Percentiles rank a stretch among this genome's conserved stretches.
Evolutionary conservation across 2,329 filamentous ascomycete species (phyloP).

Genomic region (Zymoseptoria brevis): DNA sequence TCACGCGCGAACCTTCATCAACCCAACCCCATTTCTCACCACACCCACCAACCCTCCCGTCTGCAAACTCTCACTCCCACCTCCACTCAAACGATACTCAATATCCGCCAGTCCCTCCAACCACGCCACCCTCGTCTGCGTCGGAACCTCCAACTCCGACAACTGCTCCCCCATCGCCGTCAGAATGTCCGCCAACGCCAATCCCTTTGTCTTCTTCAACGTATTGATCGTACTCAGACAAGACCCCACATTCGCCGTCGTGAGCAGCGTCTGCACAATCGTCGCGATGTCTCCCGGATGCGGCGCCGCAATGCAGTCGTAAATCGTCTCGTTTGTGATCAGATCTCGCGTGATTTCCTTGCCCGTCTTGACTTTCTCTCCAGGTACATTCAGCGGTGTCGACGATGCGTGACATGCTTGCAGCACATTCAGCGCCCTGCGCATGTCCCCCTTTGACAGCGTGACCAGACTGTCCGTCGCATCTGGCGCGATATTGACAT

Average conservation of each 20-base stretch:
- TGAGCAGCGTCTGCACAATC: conserved; percentile 76
- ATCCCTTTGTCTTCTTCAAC: conserved; percentile 73
- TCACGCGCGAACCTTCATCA: conserved; percentile 41
- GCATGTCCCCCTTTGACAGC: conserved; percentile 93
- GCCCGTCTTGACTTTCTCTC: conserved; percentile 39
- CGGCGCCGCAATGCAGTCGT: conserved; percentile 93
- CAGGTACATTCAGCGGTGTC: conserved; percentile 47
- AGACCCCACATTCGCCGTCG: conserved; percentile 78
- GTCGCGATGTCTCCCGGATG: conserved; percentile 80
- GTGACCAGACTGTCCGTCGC: conserved; percentile 77
- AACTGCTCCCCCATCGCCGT: conserved; percentile 79
- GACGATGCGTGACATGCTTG: conserved; percentile 95
- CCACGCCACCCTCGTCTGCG: conserved; percentile 85
- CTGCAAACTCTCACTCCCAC: conserved; percentile 79
- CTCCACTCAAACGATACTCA: conserved; percentile 82
- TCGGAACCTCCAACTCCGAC: conserved; percentile 70
- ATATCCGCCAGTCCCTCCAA: conserved; percentile 84
- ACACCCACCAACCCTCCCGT: conserved; percentile 90
- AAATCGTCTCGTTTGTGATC: conserved; percentile 87
- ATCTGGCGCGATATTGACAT: conserved; percentile 71
- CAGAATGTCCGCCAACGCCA: conserved; percentile 89
- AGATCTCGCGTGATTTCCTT: conserved; percentile 66
- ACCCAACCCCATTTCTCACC: conserved; percentile 74
- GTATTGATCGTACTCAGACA: conserved; percentile 83
- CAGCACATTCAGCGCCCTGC: conserved; percentile 84